phyloP scores from a whole-genome alignment of 306 rosid species.

The Phaseolus lunatus region DNA sequence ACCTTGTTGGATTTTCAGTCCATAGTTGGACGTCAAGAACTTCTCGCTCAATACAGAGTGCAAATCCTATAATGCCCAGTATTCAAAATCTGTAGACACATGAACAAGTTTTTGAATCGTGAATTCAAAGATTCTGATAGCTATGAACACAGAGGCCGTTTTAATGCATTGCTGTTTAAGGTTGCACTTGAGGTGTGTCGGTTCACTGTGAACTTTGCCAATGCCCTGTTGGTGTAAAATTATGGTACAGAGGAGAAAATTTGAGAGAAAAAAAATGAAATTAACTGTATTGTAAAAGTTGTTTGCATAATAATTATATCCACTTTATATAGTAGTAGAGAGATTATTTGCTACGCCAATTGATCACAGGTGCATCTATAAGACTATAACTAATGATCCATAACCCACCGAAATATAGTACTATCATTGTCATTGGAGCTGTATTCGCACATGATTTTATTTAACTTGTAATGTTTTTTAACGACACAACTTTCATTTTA shows the following conservation, averaged over 20 bases:
- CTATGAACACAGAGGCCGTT: background rate
- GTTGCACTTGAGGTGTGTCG: background rate
- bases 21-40: background rate
- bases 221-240: background rate
- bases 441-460: constrained; percentile 25
- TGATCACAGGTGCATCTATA: background rate
- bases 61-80: background rate
- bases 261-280: background rate
- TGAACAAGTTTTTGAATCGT: background rate
- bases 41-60: background rate
- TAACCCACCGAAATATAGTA: background rate
- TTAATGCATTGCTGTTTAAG: background rate
- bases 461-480: background rate
- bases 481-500: background rate
- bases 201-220: background rate
- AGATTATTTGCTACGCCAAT: background rate
- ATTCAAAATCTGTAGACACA: background rate
- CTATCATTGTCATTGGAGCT: constrained; percentile 9
- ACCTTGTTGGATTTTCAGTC: background rate
- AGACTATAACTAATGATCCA: background rate
- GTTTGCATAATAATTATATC: background rate
- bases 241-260: background rate
- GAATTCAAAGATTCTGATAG: background rate
- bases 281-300: background rate
- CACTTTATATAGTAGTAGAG: background rate